Percentiles rank a stretch among this genome's conserved stretches.
Evolutionary conservation across 2,329 filamentous ascomycete genomes (phyloP).

Genomic region (Diaporthe sp.): DNA sequence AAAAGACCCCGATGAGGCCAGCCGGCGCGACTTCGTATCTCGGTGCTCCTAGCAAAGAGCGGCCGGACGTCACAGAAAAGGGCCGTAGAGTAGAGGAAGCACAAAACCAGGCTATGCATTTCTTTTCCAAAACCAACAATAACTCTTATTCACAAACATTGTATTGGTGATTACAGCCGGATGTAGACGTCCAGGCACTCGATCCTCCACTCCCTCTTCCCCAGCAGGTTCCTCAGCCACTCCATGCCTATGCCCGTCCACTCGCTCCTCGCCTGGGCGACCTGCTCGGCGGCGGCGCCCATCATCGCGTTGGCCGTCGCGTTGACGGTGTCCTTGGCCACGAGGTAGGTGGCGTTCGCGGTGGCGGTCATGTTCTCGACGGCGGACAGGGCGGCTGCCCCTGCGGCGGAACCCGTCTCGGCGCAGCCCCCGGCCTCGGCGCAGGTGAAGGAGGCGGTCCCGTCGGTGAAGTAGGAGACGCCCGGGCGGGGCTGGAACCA

Average conservation of each 20-base stretch:
- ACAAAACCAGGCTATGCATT: conserved; percentile 22
- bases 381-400: conserved; percentile 46
- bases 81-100: not conserved
- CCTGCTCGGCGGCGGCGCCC: conserved; percentile 75
- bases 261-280: conserved; percentile 68
- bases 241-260: conserved; percentile 86
- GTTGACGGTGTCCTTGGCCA: conserved; percentile 70
- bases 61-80: not conserved
- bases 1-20: not conserved
- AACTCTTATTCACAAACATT: not conserved
- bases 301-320: conserved; percentile 78
- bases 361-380: conserved; percentile 47
- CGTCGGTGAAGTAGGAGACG: conserved; percentile 51
- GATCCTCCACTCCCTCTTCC: conserved; percentile 88
- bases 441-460: conserved; percentile 32
- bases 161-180: conserved; percentile 67
- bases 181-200: conserved; percentile 93
- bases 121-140: conserved; percentile 16
- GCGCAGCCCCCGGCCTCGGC: conserved; percentile 6
- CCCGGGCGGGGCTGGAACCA: conserved; percentile 88
- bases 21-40: not conserved
- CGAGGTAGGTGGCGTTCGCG: conserved; percentile 60
- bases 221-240: conserved; percentile 86
- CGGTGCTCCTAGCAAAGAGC: not conserved
- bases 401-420: conserved; percentile 33